phyloP scores from a whole-genome alignment of 129 eudicot genomes.

The Apium graveolens region DNA sequence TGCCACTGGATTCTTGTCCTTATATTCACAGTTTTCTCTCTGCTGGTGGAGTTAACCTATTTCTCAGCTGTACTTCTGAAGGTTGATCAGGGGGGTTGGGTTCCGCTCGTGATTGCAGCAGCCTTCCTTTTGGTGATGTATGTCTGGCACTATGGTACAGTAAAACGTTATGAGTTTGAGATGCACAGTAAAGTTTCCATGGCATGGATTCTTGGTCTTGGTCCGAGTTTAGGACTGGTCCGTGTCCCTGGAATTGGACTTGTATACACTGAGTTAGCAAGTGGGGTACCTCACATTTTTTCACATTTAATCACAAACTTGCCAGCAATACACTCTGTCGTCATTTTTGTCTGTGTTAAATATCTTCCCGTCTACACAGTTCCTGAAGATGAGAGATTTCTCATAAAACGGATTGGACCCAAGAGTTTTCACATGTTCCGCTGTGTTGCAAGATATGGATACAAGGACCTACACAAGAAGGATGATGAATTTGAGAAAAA shows the following conservation, averaged over 20 bases:
- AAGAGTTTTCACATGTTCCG: slow-evolving; percentile 89
- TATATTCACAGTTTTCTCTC: slow-evolving; percentile 53
- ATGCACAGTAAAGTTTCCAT: slow-evolving; percentile 90
- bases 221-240: slow-evolving; percentile 90
- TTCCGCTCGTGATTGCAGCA: slow-evolving; percentile 84
- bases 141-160: slow-evolving; percentile 90
- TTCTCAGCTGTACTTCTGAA: slow-evolving; percentile 86
- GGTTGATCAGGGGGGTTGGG: slow-evolving; percentile 94
- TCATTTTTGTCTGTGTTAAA: slow-evolving; percentile 82
- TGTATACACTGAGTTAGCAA: slow-evolving; percentile 94
- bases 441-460: slow-evolving; percentile 90
- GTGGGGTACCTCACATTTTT: slow-evolving; percentile 87
- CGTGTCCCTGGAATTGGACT: slow-evolving; percentile 96
- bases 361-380: slow-evolving; percentile 84
- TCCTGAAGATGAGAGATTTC: slow-evolving; percentile 78
- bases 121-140: slow-evolving; percentile 79
- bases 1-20: slow-evolving; percentile 91
- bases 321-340: slow-evolving; percentile 88
- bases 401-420: slow-evolving; percentile 87
- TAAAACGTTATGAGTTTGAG: slow-evolving; percentile 81
- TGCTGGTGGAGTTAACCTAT: slow-evolving; percentile 65
- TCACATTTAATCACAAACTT: slow-evolving; percentile 90
- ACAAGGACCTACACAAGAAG: slow-evolving; percentile 88
- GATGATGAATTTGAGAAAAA: slow-evolving; percentile 84
- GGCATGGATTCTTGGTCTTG: slow-evolving; percentile 92